Percentiles rank a stretch among this genome's conserved stretches.
Conservation (phyloP, 805 yeast species). For the Starmera amethionina region DNA sequence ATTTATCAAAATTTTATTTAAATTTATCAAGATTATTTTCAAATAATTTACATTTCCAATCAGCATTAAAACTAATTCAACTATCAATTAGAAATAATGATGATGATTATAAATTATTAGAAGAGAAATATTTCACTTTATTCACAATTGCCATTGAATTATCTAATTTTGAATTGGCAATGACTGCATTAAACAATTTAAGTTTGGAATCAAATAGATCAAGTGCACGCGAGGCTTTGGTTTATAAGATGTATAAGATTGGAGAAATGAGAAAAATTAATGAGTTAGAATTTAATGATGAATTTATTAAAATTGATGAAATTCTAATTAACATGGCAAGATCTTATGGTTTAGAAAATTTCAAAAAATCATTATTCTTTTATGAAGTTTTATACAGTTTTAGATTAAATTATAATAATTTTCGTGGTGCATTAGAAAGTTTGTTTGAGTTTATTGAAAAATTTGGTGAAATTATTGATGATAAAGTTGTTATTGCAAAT, state of each 20-base stretch:
- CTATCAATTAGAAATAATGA: slow-evolving; percentile 12
- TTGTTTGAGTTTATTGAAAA: slow-evolving; percentile 29
- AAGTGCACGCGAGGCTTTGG: slow-evolving; percentile 23
- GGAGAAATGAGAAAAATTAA: slow-evolving; percentile 30
- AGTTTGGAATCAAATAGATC: slow-evolving; percentile 7
- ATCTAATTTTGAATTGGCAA: slow-evolving; percentile 23
- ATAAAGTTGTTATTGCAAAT: slow-evolving; percentile 18
- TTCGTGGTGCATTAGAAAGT: slow-evolving; percentile 37
- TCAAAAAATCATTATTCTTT: slow-evolving; percentile 27
- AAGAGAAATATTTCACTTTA: slow-evolving; percentile 12
- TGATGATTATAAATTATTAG: slow-evolving; percentile 12
- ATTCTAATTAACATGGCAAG: slow-evolving; percentile 24
- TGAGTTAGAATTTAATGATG: slow-evolving; percentile 33
- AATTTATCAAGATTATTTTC: slow-evolving; percentile 29
- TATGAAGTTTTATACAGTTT: slow-evolving; percentile 43
- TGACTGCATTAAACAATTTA: slow-evolving; percentile 21
- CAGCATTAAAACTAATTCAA: slow-evolving; percentile 27
- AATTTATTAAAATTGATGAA: slow-evolving; percentile 32
- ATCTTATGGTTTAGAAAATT: slow-evolving; percentile 13
- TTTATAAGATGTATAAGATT: slow-evolving; percentile 27
- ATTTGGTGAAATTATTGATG: slow-evolving; percentile 2
- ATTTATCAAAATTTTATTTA: slow-evolving; percentile 26
- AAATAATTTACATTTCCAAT: slow-evolving; percentile 17
- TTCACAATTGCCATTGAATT: slow-evolving; percentile 21
- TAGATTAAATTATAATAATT: slow-evolving; percentile 39